These are phyloP conservation scores for Chrysosporium keratinophilum DNA, from an alignment of 2,329 filamentous ascomycete genomes.

Conservation along the genomic window DNA sequence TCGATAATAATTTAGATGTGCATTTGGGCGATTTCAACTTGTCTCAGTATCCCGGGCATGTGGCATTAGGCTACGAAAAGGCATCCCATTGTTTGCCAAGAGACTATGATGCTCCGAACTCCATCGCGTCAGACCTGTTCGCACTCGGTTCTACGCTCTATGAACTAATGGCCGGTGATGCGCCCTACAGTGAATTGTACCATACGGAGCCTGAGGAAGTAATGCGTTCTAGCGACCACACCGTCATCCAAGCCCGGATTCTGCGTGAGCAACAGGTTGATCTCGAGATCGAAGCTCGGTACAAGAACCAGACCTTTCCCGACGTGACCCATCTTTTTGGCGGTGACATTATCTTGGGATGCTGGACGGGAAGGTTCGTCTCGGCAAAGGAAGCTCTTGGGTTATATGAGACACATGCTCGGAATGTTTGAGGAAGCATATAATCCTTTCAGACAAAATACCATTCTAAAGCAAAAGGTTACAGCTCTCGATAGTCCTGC, in stretches of 20 bases:
- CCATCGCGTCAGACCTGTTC: slow-evolving; percentile 17
- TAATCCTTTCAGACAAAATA: no score
- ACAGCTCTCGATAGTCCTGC: no score
- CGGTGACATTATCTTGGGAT: neutral
- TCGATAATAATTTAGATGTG: slow-evolving; percentile 18
- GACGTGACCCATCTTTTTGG: neutral
- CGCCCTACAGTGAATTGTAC: neutral
- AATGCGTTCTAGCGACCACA: neutral
- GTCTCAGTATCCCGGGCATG: neutral
- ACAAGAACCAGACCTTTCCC: neutral
- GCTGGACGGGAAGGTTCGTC: neutral
- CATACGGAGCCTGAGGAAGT: neutral
- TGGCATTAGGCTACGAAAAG: slow-evolving; percentile 10
- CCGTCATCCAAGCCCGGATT: neutral
- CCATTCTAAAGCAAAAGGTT: no score
- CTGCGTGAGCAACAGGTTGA: neutral
- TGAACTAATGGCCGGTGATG: slow-evolving; percentile 9
- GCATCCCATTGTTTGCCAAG: slow-evolving; percentile 15
- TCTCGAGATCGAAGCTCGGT: neutral
- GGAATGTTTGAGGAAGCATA: no score
- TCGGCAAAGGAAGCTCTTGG: neutral
- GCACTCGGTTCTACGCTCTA: slow-evolving; percentile 17
- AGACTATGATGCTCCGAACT: slow-evolving; percentile 14
- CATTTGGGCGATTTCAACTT: slow-evolving; percentile 19
- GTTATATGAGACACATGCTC: no score